Percentiles rank a stretch among this genome's conserved stretches.
Evolutionary conservation across 2,329 filamentous ascomycete species (phyloP).

Genomic region (Neofusicoccum cordaticola): DNA sequence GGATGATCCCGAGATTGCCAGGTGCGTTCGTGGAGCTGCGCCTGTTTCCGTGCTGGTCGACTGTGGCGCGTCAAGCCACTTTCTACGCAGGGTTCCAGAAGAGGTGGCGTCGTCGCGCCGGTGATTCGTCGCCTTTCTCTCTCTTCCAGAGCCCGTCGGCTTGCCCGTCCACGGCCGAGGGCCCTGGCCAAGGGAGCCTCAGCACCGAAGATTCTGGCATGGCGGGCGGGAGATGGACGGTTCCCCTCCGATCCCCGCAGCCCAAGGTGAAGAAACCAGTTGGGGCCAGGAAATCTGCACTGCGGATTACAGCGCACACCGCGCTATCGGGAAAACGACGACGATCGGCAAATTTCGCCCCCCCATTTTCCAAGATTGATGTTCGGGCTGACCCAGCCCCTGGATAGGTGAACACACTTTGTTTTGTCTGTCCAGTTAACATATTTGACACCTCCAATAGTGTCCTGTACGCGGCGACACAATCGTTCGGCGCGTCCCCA

Average conservation of each 20-base stretch:
- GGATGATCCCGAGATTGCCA: constrained; percentile 14
- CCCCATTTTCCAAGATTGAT: constrained; percentile 1
- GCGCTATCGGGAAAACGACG: constrained; percentile 11
- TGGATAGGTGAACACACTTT: constrained; percentile 13
- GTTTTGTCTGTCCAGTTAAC: constrained; percentile 13
- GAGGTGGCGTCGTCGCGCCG: constrained; percentile 10
- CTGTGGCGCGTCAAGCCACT: constrained; percentile 13
- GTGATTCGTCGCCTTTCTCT: constrained; percentile 12
- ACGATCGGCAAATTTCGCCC: constrained; percentile 12
- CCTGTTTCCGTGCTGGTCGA: constrained; percentile 8
- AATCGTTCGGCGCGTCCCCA: constrained; percentile 1
- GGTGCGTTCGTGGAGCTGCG: constrained; percentile 8
- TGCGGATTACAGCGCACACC: constrained; percentile 6
- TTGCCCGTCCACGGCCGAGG: background rate
- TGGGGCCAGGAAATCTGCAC: background rate
- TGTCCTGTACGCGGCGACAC: constrained; percentile 7
- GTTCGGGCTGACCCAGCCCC: constrained; percentile 5
- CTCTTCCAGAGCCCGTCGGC: background rate
- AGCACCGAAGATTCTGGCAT: background rate
- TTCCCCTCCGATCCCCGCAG: constrained; percentile 4
- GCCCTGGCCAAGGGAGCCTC: background rate
- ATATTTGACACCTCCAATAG: constrained; percentile 13
- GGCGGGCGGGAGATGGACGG: background rate
- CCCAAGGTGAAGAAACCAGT: constrained; percentile 4
- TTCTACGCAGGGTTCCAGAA: constrained; percentile 14